These are phyloP conservation scores for Aspergillus japonicus DNA, from an alignment of 2,329 filamentous ascomycete species.

Conservation along the genomic window DNA sequence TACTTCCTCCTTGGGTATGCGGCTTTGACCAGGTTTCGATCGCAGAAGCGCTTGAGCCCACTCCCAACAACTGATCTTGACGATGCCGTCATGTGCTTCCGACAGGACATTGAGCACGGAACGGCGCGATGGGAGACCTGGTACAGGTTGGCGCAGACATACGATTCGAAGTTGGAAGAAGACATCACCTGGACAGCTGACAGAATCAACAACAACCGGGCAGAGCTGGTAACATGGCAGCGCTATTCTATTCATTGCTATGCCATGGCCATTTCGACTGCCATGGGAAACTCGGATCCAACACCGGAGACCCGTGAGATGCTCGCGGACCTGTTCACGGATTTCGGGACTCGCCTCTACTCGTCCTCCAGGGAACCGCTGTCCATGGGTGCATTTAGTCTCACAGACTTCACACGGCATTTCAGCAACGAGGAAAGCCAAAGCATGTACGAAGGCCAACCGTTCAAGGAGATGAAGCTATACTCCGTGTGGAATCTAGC, in stretches of 20 bases:
- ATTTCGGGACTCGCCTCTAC: constrained; percentile 69
- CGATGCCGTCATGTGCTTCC: constrained; percentile 74
- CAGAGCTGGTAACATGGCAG: constrained; percentile 72
- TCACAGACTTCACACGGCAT: constrained; percentile 62
- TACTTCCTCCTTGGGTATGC: constrained; percentile 89
- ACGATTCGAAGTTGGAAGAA: constrained; percentile 85
- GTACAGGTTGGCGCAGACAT: constrained; percentile 83
- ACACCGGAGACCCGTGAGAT: constrained; percentile 54
- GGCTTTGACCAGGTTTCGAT: constrained; percentile 79
- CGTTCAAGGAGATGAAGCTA: constrained; percentile 57
- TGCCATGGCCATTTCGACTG: constrained; percentile 64
- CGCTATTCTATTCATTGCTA: constrained; percentile 81
- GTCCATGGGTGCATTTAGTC: constrained; percentile 63
- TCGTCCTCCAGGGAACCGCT: constrained; percentile 67
- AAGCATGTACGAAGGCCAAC: constrained; percentile 57
- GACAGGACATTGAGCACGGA: constrained; percentile 79
- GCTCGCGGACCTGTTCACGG: constrained; percentile 64
- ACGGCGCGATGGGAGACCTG: constrained; percentile 84
- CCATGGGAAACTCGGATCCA: constrained; percentile 57
- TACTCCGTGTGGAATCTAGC: constrained; percentile 67
- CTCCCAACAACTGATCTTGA: constrained; percentile 81
- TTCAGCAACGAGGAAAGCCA: constrained; percentile 54
- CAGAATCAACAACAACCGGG: constrained; percentile 81
- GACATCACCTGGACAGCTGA: constrained; percentile 84
- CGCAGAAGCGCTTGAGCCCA: constrained; percentile 73